phyloP scores from a whole-genome alignment of 2,329 filamentous ascomycete genomes.

The Neofusicoccum umdonicola region DNA sequence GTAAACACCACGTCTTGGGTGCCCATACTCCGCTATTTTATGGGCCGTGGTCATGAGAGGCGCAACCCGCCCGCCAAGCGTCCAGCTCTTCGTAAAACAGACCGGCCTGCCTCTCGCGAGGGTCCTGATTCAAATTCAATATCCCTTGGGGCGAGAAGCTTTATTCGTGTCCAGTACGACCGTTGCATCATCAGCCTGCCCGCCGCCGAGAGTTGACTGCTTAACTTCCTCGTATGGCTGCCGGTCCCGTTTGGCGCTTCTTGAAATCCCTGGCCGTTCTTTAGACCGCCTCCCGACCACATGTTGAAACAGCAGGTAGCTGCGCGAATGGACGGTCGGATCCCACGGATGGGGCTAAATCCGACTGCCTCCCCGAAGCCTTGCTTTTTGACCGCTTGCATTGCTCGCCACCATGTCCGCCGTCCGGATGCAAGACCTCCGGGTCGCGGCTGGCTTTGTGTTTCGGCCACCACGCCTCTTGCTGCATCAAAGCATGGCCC shows the following conservation, averaged over 20 bases:
- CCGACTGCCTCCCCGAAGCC: background rate
- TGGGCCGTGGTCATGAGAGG: slow-evolving; percentile 14
- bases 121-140: slow-evolving; percentile 13
- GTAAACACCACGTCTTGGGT: slow-evolving; percentile 15
- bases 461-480: slow-evolving; percentile 13
- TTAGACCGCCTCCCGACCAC: slow-evolving; percentile 5
- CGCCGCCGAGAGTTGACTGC: background rate
- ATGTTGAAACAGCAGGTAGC: slow-evolving; percentile 11
- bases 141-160: slow-evolving; percentile 4
- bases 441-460: slow-evolving; percentile 13
- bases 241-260: background rate
- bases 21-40: slow-evolving; percentile 14
- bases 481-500: slow-evolving; percentile 8
- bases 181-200: background rate
- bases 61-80: slow-evolving; percentile 2
- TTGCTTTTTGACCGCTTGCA: slow-evolving; percentile 15
- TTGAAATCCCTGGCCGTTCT: background rate
- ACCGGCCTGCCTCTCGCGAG: slow-evolving; percentile 1
- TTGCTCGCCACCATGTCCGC: slow-evolving; percentile 10
- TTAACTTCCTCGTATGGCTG: background rate
- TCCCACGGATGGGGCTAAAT: slow-evolving; percentile 7
- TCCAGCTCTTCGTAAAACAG: slow-evolving; percentile 9
- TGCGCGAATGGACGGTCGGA: slow-evolving; percentile 5
- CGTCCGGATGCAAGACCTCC: slow-evolving; percentile 13
- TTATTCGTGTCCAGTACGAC: slow-evolving; percentile 5